These are phyloP conservation scores for Penicillium sclerotigenum DNA, from an alignment of 2,329 filamentous ascomycete species.

Conservation along the genomic window DNA sequence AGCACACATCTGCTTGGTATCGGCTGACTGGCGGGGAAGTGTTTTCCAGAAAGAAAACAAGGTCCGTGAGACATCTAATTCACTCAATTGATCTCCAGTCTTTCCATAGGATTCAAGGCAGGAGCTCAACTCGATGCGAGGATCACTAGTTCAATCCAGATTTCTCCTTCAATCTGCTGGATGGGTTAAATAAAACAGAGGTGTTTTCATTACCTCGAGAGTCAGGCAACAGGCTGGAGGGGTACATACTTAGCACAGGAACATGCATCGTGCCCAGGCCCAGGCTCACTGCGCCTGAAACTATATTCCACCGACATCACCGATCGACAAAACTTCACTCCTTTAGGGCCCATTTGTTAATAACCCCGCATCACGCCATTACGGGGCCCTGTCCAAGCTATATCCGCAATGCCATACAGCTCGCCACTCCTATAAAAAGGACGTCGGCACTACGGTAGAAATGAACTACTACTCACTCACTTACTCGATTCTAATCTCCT, in stretches of 20 bases:
- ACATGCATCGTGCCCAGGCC: not conserved
- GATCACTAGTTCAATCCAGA: rapidly evolving
- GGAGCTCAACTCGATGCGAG: not conserved
- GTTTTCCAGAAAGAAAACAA: not conserved
- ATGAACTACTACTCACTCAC: too few relatives aligned
- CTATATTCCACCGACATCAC: slow-evolving; percentile 19
- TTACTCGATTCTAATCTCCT: not conserved
- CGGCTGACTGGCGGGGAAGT: not conserved
- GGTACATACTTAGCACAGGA: not conserved
- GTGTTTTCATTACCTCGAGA: not conserved
- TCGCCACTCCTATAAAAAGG: slow-evolving; percentile 12
- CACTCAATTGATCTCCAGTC: not conserved
- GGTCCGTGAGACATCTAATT: not conserved
- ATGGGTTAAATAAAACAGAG: too few relatives aligned
- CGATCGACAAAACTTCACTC: slow-evolving; percentile 12
- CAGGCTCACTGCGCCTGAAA: not conserved
- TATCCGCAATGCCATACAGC: not conserved
- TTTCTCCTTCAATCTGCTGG: too few relatives aligned
- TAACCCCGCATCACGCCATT: slow-evolving; percentile 21
- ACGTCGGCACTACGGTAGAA: not conserved
- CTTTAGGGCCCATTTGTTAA: slow-evolving; percentile 4
- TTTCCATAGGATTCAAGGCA: not conserved
- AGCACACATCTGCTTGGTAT: not conserved
- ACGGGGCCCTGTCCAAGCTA: not conserved
- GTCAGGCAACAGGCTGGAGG: not conserved